Base-by-base conservation (phyloP, 495 filamentous ascomycete genomes). In the Acidomyces sp. region DNA sequence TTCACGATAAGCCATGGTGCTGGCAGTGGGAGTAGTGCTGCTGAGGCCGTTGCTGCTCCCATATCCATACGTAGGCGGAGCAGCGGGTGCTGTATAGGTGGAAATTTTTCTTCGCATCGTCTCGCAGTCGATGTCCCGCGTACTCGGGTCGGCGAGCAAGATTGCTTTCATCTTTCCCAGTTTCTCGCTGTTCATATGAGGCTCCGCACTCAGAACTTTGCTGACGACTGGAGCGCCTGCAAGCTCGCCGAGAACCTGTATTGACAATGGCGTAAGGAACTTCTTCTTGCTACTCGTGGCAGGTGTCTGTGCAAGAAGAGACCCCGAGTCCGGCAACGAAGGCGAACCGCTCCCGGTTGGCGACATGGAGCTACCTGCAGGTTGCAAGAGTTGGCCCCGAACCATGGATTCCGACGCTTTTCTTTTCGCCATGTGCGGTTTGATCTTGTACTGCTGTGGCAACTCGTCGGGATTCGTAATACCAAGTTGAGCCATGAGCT, bases 391-490 rank as follows among this genome's bases (percentile, higher is more conserved):
- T 23, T 33, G 34, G 17, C 13, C 28, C 38, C 38, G 41, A 4
- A 20, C 21, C 16, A 41, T 16, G 12, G 15, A 34, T 21, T 52
- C 48, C 10, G 43, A 43, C 0, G 18, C 32, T 29, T 52, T 52
- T 16, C 44, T 34, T 31, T 52, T 52, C 3, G 37, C 34, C 16
- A 47, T 18, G 18, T 46, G 43, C 6, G 43, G 48, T 22, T 43
- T 52, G 27, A 52, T 52, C 39, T 39, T 42, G 36, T 43, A 52
- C 37, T 77, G 74, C 45, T 80, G 75, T 0, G 90, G 90, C 0
- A 97, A 72, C 43, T 93, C 80, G 29, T 95, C 92, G 0, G 84
- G 83, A 51, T 85, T 79, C 1, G 80, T 76, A 9, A 97, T 78
- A 21, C 85, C 85, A 28, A 85, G 72, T 48, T 87, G 77, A 6